Evolutionary conservation across 2,329 filamentous ascomycete species (phyloP).

Genomic region (Aspergillus chevalieri): DNA sequence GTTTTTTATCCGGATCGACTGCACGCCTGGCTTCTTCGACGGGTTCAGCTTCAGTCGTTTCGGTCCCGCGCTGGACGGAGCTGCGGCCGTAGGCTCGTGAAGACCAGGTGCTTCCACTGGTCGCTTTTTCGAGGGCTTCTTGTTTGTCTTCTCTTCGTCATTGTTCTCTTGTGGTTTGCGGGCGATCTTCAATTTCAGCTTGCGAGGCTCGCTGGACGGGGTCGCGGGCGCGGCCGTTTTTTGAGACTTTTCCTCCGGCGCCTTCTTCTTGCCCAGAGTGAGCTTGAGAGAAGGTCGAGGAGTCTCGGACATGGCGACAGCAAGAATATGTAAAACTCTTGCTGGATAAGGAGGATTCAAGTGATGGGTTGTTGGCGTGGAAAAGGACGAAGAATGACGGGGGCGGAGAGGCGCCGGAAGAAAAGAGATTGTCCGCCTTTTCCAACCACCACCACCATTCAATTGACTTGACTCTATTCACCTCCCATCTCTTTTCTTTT

Average conservation of each 20-base stretch:
- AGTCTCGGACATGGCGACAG: conserved; percentile 28
- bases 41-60: conserved; percentile 37
- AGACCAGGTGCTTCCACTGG: conserved; percentile 24
- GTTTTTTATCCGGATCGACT: conserved; percentile 55
- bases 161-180: conserved; percentile 19
- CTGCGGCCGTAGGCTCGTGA: conserved; percentile 18
- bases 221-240: conserved; percentile 16
- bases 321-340: conserved; percentile 4
- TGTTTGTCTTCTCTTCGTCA: conserved; percentile 23
- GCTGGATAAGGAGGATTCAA: conserved; percentile 5
- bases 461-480: background rate
- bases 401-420: conserved; percentile 3
- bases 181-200: conserved; percentile 39
- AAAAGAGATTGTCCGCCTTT: conserved; percentile 3
- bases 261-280: conserved; percentile 35
- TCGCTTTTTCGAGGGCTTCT: conserved; percentile 35
- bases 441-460: background rate
- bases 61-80: conserved; percentile 16
- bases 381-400: background rate
- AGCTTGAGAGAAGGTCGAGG: conserved; percentile 36
- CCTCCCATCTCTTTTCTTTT: background rate
- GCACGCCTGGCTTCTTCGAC: conserved; percentile 33
- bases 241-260: conserved; percentile 18
- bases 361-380: background rate
- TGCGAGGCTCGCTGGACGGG: conserved; percentile 23